These are phyloP conservation scores for Metarhizium robertsii DNA, from an alignment of 2,329 filamentous ascomycete genomes.

Conservation along the genomic window DNA sequence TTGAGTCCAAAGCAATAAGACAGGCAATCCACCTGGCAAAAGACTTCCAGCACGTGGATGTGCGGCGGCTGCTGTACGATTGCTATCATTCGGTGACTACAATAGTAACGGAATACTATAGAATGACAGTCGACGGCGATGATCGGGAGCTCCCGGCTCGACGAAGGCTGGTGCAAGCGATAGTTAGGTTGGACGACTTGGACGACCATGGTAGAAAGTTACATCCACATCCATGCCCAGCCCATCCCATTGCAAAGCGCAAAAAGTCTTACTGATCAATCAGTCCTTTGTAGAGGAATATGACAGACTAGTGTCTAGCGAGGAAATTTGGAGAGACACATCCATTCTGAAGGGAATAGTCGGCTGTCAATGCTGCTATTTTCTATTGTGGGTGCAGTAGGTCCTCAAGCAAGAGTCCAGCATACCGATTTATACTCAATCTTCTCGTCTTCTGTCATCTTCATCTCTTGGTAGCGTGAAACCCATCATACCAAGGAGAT, in stretches of 20 bases:
- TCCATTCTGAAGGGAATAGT: background rate
- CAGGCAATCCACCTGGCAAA: background rate
- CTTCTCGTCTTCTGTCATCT: slow-evolving; percentile 29
- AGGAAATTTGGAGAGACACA: background rate
- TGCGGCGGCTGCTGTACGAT: slow-evolving; percentile 45
- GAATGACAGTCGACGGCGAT: slow-evolving; percentile 37
- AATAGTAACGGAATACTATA: slow-evolving; percentile 47
- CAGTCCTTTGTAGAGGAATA: background rate
- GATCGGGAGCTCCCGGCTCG: slow-evolving; percentile 43
- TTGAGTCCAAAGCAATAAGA: background rate
- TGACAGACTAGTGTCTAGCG: background rate
- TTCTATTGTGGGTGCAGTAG: background rate
- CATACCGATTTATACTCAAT: background rate
- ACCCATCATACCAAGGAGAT: slow-evolving; percentile 80
- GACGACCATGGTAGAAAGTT: slow-evolving; percentile 19
- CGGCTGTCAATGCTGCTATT: background rate
- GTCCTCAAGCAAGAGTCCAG: background rate
- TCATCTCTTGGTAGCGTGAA: slow-evolving; percentile 74
- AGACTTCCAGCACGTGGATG: slow-evolving; percentile 18
- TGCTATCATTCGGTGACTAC: slow-evolving; percentile 45
- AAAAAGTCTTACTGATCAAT: slow-evolving; percentile 18
- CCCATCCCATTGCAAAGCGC: slow-evolving; percentile 36
- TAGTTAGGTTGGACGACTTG: slow-evolving; percentile 36
- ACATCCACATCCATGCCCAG: slow-evolving; percentile 27
- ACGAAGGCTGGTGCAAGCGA: slow-evolving; percentile 36